phyloP scores from a whole-genome alignment of 23 red algal species.

The Gracilaria domingensis region DNA sequence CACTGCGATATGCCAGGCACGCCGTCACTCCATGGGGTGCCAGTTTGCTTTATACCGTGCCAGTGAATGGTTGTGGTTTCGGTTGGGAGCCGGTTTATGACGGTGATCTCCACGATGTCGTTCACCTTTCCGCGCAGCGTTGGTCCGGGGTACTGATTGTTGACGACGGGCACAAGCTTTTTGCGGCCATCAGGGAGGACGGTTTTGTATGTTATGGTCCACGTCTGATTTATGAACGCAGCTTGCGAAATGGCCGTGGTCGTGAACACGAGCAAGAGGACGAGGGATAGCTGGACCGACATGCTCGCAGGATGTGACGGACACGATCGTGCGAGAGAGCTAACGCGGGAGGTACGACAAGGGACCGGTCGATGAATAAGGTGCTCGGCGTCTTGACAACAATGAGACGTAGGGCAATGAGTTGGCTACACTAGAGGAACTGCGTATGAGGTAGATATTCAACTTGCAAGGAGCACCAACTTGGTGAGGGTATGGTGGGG shows the following conservation, averaged over 20 bases:
- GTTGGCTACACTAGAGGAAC: too few species aligned
- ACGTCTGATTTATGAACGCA: slow-evolving; percentile 39
- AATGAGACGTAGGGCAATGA: too few species aligned
- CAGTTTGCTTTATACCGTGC: slow-evolving; percentile 65
- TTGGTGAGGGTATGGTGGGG: too few species aligned
- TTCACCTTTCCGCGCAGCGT: slow-evolving; percentile 21
- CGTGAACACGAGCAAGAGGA: background rate
- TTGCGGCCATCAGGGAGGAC: slow-evolving; percentile 29
- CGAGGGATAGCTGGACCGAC: background rate
- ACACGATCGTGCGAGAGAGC: background rate
- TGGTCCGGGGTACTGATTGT: slow-evolving; percentile 51
- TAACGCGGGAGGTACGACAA: background rate
- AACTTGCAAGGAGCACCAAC: too few species aligned
- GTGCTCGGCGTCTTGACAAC: too few species aligned
- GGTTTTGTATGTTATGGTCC: slow-evolving; percentile 47
- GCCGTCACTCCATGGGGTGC: slow-evolving; percentile 45
- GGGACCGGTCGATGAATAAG: background rate
- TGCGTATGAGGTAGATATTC: too few species aligned
- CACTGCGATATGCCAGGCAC: slow-evolving; percentile 53
- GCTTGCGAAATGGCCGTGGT: background rate
- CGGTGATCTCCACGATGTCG: slow-evolving; percentile 34
- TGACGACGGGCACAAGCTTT: slow-evolving; percentile 59
- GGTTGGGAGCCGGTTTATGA: slow-evolving; percentile 34
- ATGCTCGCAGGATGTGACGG: background rate
- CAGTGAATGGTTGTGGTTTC: slow-evolving; percentile 56